These are phyloP conservation scores for Phytophthora idaei DNA, from an alignment of 352 stramenopile genomes.

Conservation along the genomic window DNA sequence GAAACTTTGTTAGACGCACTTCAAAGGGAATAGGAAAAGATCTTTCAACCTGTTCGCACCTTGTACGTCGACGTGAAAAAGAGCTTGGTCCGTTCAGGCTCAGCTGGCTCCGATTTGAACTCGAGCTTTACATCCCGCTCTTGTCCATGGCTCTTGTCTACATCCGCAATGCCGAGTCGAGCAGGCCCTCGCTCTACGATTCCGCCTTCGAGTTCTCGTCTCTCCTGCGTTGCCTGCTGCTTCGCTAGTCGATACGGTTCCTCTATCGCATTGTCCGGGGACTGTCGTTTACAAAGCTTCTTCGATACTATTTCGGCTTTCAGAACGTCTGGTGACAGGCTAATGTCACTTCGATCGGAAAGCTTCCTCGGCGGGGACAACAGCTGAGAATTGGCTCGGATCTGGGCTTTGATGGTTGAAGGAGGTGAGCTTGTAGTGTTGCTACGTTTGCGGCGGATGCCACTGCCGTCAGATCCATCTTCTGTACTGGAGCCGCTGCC, in stretches of 20 bases:
- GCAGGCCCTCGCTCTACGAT: conserved; percentile 11
- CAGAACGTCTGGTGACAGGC: conserved; percentile 22
- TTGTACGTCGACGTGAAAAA: conserved; percentile 82
- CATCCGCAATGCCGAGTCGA: conserved; percentile 10
- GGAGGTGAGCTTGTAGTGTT: conserved; percentile 49
- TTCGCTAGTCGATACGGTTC: conserved; percentile 42
- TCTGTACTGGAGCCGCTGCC: conserved; percentile 71
- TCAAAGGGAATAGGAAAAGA: background rate
- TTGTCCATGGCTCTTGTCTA: conserved; percentile 20
- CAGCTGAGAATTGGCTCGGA: background rate
- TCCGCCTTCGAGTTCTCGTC: conserved; percentile 14
- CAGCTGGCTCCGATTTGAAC: conserved; percentile 17
- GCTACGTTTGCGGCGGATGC: conserved; percentile 67
- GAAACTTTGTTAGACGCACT: background rate
- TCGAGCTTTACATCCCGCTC: conserved; percentile 28
- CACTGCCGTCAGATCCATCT: conserved; percentile 55
- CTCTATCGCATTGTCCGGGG: conserved; percentile 45
- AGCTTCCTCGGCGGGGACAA: conserved; percentile 28
- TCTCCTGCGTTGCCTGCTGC: conserved; percentile 44
- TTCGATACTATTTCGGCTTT: conserved; percentile 39
- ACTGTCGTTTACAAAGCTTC: conserved; percentile 59
- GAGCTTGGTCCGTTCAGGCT: conserved; percentile 41
- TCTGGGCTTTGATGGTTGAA: conserved; percentile 12
- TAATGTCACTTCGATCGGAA: conserved; percentile 30
- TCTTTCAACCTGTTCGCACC: conserved; percentile 28